Conservation (phyloP, 148 eudicot genomes). For the Chenopodium formosanum region DNA sequence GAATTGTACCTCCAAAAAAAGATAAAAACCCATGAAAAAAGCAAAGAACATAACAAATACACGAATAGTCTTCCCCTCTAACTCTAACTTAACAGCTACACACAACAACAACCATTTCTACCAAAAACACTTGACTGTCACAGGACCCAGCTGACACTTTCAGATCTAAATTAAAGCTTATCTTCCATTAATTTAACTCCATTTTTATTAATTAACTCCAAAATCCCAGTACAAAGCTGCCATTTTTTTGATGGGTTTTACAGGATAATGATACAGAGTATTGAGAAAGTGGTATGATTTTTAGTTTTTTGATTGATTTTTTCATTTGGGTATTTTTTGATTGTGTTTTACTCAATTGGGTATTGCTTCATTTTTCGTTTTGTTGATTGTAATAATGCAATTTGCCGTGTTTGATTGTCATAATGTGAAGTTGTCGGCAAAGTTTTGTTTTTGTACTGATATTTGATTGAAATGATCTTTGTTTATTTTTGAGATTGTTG, state of each 20-base stretch:
- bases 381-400: background rate
- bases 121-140: background rate
- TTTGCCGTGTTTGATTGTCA: background rate
- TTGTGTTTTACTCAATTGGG: conserved; percentile 13
- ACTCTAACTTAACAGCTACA: background rate
- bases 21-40: background rate
- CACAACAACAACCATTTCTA: conserved; percentile 1
- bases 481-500: background rate
- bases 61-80: background rate
- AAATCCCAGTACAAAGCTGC: background rate
- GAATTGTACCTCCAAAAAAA: background rate
- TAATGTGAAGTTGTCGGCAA: conserved; percentile 3
- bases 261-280: conserved; percentile 13
- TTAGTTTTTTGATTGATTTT: conserved; percentile 3
- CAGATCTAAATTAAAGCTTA: background rate
- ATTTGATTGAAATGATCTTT: background rate
- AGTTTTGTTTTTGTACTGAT: background rate
- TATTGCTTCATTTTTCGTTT: conserved; percentile 11
- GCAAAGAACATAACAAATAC: background rate
- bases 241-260: background rate
- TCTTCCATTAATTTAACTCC: background rate
- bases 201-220: background rate
- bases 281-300: conserved; percentile 14
- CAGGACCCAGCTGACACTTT: background rate
- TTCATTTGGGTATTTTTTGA: conserved; percentile 25